Evolutionary conservation across 345 rosid species (phyloP).

Genomic region (Corchorus olitorius): DNA sequence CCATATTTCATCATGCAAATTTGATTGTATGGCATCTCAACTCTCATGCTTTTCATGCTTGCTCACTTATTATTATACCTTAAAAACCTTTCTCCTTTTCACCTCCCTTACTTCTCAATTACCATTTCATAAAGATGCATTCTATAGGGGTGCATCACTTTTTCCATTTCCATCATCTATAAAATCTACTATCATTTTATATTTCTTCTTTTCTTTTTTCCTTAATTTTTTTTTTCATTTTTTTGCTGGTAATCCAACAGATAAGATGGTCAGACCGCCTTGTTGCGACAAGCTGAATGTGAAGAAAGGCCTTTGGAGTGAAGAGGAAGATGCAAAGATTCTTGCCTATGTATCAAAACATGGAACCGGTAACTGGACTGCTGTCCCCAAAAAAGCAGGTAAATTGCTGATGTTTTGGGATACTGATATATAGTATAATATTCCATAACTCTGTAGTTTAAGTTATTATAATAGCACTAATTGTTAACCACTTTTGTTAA

Average conservation of each 20-base stretch:
- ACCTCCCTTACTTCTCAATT: constrained; percentile 19
- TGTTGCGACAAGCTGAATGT: constrained; percentile 49
- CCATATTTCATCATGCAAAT: constrained; percentile 37
- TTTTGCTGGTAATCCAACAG: background rate
- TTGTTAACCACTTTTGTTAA: constrained; percentile 8
- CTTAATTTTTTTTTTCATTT: too few species aligned
- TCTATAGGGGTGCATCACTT: constrained; percentile 2
- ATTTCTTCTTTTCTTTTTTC: background rate
- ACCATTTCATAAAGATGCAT: constrained; percentile 15
- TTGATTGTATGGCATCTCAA: constrained; percentile 28
- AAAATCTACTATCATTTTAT: background rate
- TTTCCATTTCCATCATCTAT: background rate
- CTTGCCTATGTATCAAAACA: constrained; percentile 59
- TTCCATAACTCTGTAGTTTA: background rate
- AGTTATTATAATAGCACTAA: background rate
- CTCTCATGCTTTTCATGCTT: constrained; percentile 55
- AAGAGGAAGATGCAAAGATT: constrained; percentile 68
- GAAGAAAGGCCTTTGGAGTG: constrained; percentile 53
- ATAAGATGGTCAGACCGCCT: constrained; percentile 46
- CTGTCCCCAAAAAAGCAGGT: constrained; percentile 60
- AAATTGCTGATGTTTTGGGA: background rate
- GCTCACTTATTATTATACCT: constrained; percentile 29
- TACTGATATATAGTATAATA: background rate
- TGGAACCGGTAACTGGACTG: constrained; percentile 62
- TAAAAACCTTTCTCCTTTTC: constrained; percentile 30